Evolutionary conservation across 805 yeast species (phyloP), one percentile per base, ranked within the genome.

Genomic region (Kluyveromyces lactis): DNA sequence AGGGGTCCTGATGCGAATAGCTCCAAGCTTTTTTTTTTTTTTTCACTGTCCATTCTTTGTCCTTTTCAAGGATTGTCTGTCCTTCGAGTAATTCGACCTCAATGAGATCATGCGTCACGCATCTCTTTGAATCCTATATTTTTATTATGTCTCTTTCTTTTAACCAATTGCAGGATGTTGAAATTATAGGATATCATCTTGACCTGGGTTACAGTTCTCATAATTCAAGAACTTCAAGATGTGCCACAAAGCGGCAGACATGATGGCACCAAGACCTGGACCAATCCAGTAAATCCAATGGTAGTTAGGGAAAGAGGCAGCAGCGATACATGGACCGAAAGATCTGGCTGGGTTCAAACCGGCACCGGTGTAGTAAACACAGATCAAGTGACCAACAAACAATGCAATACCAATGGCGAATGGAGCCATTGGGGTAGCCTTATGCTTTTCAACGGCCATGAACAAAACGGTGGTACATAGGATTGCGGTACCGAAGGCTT

Each of bases 261-360:
- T 58, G 41, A 71, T 44, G 9, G 89, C 66, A 48, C 95, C 95
- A 43, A 82, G 56, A 40, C 79, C 52, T 44, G 95, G 95, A 40
- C 95, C 95, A 42, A 86, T 77, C 92, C 94, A 85, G 72, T 86
- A 86, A 49, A 86, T 85, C 95, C 94, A 86, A 71, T 79, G 86
- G 67, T 86, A 86, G 55, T 54, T 60, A 26, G 95, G 94, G 79
- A 86, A 86, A 17, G 75, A 68, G 42, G 62, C 68, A 40, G 74
- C 73, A 43, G 87, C 94, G 44, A 85, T 68, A 58, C 79, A 73
- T 39, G 95, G 94, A 56, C 95, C 95, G 42, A 86, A 73, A 26
- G 85, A 68, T 71, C 95, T 78, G 33, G 95, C 95, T 42, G 95
- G 95, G 72, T 86, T 86, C 56, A 85, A 69, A 59, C 95, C 95